Conservation (phyloP, 2,329 filamentous ascomycete genomes). For the Talaromyces sp. region DNA sequence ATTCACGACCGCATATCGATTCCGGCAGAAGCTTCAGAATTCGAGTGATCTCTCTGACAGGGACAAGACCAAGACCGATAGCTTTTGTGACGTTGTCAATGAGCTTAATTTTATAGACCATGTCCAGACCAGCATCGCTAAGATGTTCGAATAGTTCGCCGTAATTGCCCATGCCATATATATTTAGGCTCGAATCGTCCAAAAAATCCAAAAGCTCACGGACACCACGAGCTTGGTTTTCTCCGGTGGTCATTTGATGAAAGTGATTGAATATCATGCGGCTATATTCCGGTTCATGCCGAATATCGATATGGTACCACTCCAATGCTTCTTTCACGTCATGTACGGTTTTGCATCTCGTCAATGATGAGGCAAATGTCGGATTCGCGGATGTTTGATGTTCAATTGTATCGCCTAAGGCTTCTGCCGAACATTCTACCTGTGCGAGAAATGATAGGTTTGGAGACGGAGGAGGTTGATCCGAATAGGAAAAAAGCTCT, state of each 20-base stretch:
- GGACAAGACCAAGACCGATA: constrained; percentile 35
- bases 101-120: constrained; percentile 22
- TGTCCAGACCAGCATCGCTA: constrained; percentile 20
- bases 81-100: constrained; percentile 29
- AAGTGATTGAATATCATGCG: constrained; percentile 34
- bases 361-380: constrained; percentile 21
- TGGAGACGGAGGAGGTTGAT: constrained; percentile 21
- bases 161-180: constrained; percentile 36
- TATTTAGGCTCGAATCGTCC: constrained; percentile 36
- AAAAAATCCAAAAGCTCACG: constrained; percentile 32
- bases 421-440: background rate
- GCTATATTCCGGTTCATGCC: constrained; percentile 34
- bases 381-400: background rate
- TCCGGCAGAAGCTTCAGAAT: constrained; percentile 26
- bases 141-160: constrained; percentile 28
- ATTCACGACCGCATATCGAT: constrained; percentile 9
- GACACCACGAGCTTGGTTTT: constrained; percentile 17
- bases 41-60: constrained; percentile 29
- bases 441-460: constrained; percentile 18
- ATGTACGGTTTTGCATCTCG: constrained; percentile 24
- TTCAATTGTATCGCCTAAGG: background rate
- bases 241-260: background rate
- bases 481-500: constrained; percentile 23
- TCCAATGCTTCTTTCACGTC: constrained; percentile 29
- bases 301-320: constrained; percentile 31